Evolutionary conservation across 83 land plant genomes (phyloP).

Genomic region (Picea abies): DNA sequence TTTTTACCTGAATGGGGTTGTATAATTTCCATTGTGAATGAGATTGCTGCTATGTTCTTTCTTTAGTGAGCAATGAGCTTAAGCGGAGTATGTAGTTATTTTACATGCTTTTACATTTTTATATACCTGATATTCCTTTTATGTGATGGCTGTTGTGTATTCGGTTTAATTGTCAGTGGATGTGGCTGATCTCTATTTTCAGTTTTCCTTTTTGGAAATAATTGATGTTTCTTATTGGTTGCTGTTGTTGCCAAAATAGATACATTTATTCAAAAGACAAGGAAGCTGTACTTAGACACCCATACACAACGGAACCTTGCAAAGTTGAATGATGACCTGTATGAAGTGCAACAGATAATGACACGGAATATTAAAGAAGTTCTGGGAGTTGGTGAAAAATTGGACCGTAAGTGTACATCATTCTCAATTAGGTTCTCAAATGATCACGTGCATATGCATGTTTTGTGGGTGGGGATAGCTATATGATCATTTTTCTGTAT

Average conservation of each 20-base stretch:
- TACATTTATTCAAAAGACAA: constrained; percentile 49
- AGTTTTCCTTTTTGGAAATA: constrained; percentile 1
- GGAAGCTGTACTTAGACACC: constrained; percentile 55
- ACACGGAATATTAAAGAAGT: constrained; percentile 56
- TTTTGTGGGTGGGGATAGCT: too few relatives aligned
- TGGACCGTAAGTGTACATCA: constrained; percentile 38
- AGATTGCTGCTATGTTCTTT: background rate
- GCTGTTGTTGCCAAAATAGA: constrained; percentile 23
- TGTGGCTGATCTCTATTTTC: background rate
- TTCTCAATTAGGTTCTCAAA: too few relatives aligned
- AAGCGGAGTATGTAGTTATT: too few relatives aligned
- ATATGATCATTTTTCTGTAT: too few relatives aligned
- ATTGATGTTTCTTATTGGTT: constrained; percentile 4
- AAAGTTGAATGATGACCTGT: constrained; percentile 50
- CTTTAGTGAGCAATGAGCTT: too few relatives aligned
- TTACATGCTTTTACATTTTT: too few relatives aligned
- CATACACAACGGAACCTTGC: constrained; percentile 48
- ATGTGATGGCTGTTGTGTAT: too few relatives aligned
- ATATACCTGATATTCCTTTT: too few relatives aligned
- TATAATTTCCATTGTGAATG: background rate
- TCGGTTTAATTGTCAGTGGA: background rate
- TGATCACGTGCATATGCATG: too few relatives aligned
- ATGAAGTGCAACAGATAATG: constrained; percentile 52
- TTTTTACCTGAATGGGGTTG: background rate
- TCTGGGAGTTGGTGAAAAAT: constrained; percentile 48